These are phyloP conservation scores for Kwoniella newhampshirensis DNA, from an alignment of 768 basidiomycete species.

Conservation along the genomic window DNA sequence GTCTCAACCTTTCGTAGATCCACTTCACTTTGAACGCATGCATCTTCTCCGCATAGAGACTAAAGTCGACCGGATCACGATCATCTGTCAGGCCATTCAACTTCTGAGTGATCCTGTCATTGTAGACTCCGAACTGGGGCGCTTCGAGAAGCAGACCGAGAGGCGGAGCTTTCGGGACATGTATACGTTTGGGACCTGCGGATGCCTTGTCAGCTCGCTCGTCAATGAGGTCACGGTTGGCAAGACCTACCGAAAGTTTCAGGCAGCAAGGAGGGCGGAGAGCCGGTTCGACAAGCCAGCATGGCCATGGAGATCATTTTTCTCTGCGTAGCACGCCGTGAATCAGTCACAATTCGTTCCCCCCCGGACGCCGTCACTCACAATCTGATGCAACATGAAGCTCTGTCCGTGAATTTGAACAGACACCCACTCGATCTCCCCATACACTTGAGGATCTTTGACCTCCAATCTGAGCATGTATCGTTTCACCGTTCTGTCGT, in stretches of 20 bases:
- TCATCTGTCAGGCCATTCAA: constrained; percentile 29
- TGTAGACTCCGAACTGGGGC: constrained; percentile 56
- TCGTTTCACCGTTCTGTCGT: constrained; percentile 77
- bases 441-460: constrained; percentile 80
- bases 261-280: constrained; percentile 68
- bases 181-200: constrained; percentile 62
- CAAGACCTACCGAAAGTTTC: constrained; percentile 65
- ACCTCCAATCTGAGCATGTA: constrained; percentile 86
- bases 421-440: constrained; percentile 90
- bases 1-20: constrained; percentile 84
- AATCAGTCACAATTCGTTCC: not conserved
- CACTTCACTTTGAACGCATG: constrained; percentile 77
- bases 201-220: not conserved
- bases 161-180: constrained; percentile 93
- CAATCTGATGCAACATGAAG: constrained; percentile 98
- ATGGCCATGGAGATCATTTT: constrained; percentile 93
- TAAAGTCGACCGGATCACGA: constrained; percentile 55
- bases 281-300: constrained; percentile 71
- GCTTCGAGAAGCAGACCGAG: constrained; percentile 84
- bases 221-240: not conserved
- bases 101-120: constrained; percentile 45
- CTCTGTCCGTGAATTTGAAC: constrained; percentile 93
- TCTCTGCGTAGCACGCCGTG: constrained; percentile 61
- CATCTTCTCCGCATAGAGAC: constrained; percentile 65
- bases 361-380: constrained; percentile 22